Evolutionary conservation across 768 basidiomycete genomes (phyloP).

Genomic region (Lactifluus echinatus): DNA sequence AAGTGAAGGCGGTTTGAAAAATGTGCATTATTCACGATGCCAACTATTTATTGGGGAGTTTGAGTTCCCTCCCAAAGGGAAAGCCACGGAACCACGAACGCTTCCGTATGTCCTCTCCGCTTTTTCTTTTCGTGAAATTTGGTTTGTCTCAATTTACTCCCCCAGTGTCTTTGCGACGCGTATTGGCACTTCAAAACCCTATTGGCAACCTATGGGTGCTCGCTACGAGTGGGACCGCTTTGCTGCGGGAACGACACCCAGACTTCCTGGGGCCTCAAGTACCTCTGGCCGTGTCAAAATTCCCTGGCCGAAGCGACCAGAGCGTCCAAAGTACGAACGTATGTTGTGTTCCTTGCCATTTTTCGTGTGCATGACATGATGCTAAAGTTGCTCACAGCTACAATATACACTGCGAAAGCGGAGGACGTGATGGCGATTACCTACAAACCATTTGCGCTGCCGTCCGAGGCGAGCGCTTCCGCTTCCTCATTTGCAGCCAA

Average conservation of each 20-base stretch:
- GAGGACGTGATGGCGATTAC: conserved; percentile 61
- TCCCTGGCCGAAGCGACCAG: conserved; percentile 59
- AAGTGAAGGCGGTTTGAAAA: conserved; percentile 1
- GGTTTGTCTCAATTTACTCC: background rate
- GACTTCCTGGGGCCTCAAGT: conserved; percentile 34
- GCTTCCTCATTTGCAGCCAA: conserved; percentile 29
- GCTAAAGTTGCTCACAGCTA: conserved; percentile 31
- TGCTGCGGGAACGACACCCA: conserved; percentile 56
- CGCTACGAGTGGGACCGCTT: conserved; percentile 68
- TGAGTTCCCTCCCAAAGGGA: conserved; percentile 41
- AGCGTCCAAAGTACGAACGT: conserved; percentile 38
- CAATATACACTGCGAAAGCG: conserved; percentile 54
- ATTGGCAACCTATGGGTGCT: conserved; percentile 46
- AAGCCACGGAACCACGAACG: conserved; percentile 21
- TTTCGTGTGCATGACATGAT: background rate
- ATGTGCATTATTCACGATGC: conserved; percentile 62
- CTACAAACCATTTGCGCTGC: conserved; percentile 54
- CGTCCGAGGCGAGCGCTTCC: conserved; percentile 23
- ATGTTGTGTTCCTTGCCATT: conserved; percentile 17
- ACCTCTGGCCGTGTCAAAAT: conserved; percentile 34
- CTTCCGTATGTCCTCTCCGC: conserved; percentile 23
- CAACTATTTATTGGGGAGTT: conserved; percentile 68
- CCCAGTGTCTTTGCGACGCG: conserved; percentile 72
- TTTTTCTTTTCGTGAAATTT: background rate
- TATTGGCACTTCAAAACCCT: conserved; percentile 49